phyloP scores from a whole-genome alignment of 2,329 filamentous ascomycete species.

The Piedraia hortae region DNA sequence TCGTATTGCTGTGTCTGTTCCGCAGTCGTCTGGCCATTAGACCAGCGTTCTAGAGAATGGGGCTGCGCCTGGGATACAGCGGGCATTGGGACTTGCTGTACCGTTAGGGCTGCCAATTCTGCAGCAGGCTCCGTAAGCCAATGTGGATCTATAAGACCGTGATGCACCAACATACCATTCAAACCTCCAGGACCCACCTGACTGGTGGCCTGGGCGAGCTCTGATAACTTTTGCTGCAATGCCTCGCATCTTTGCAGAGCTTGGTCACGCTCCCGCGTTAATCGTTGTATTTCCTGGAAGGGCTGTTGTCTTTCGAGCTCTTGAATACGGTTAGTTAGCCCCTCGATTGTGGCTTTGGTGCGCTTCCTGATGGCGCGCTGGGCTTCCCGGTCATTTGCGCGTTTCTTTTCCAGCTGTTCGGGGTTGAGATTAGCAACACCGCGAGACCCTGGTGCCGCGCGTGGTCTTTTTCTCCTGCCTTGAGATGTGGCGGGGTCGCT shows the following conservation, averaged over 20 bases:
- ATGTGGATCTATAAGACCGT: slow-evolving; percentile 7
- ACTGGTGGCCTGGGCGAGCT: slow-evolving; percentile 8
- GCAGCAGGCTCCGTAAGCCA: slow-evolving; percentile 7
- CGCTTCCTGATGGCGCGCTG: slow-evolving; percentile 64
- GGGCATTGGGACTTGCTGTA: slow-evolving; percentile 18
- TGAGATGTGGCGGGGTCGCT: slow-evolving; percentile 1
- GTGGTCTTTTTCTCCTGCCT: slow-evolving; percentile 11
- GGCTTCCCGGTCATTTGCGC: slow-evolving; percentile 72
- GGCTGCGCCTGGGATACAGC: slow-evolving; percentile 3
- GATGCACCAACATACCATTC: slow-evolving; percentile 9
- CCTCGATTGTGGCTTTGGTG: slow-evolving; percentile 54
- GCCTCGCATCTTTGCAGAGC: slow-evolving; percentile 58
- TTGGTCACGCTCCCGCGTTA: slow-evolving; percentile 37
- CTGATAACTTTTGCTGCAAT: slow-evolving; percentile 34
- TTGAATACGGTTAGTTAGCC: slow-evolving; percentile 40
- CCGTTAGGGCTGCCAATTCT: slow-evolving; percentile 22
- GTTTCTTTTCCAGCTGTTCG: slow-evolving; percentile 67
- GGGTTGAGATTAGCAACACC: slow-evolving; percentile 71
- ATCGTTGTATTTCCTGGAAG: slow-evolving; percentile 56
- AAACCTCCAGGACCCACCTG: slow-evolving; percentile 4
- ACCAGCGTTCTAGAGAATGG: slow-evolving; percentile 1
- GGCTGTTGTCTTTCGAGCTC: slow-evolving; percentile 58
- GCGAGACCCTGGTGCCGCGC: slow-evolving; percentile 20
- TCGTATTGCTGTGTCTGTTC: too few relatives aligned
- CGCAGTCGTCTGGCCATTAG: too few relatives aligned